Conservation (phyloP, 768 basidiomycete genomes). For the Calocybe gangraenosa region DNA sequence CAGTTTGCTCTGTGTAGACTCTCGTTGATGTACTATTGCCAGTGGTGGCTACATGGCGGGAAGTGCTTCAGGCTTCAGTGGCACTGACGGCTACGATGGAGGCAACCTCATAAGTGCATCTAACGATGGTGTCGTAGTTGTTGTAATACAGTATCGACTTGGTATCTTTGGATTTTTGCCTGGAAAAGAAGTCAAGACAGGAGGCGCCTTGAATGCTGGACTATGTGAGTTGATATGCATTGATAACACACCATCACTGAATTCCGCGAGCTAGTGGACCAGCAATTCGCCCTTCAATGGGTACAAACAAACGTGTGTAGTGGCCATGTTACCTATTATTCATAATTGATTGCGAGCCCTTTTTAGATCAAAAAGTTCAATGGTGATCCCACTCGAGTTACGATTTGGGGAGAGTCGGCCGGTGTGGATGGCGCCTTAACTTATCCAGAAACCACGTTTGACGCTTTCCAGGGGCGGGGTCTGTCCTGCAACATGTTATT, state of each 20-base stretch:
- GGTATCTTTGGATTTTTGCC: slow-evolving; percentile 45
- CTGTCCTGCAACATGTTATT: slow-evolving; percentile 45
- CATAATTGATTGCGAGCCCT: slow-evolving; percentile 5
- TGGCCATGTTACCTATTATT: background rate
- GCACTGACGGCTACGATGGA: slow-evolving; percentile 17
- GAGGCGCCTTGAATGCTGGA: slow-evolving; percentile 44
- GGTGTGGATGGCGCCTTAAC: slow-evolving; percentile 24
- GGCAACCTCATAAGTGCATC: slow-evolving; percentile 31
- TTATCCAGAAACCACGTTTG: background rate
- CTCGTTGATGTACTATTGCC: background rate
- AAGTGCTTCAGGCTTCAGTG: slow-evolving; percentile 23
- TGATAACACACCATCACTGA: slow-evolving; percentile 10
- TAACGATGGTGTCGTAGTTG: slow-evolving; percentile 29
- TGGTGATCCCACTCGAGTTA: slow-evolving; percentile 49
- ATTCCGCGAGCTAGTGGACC: slow-evolving; percentile 29
- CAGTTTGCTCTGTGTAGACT: background rate
- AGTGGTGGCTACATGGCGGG: slow-evolving; percentile 31
- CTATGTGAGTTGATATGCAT: slow-evolving; percentile 28
- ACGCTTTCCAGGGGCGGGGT: slow-evolving; percentile 35
- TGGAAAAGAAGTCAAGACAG: slow-evolving; percentile 35
- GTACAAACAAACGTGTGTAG: slow-evolving; percentile 36
- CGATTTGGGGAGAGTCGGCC: slow-evolving; percentile 53
- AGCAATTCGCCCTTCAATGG: slow-evolving; percentile 38
- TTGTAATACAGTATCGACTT: slow-evolving; percentile 39
- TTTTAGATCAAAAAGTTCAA: slow-evolving; percentile 48